These are phyloP conservation scores for Pichia sp. DNA, from an alignment of 1,139 yeast species.

Conservation along the genomic window DNA sequence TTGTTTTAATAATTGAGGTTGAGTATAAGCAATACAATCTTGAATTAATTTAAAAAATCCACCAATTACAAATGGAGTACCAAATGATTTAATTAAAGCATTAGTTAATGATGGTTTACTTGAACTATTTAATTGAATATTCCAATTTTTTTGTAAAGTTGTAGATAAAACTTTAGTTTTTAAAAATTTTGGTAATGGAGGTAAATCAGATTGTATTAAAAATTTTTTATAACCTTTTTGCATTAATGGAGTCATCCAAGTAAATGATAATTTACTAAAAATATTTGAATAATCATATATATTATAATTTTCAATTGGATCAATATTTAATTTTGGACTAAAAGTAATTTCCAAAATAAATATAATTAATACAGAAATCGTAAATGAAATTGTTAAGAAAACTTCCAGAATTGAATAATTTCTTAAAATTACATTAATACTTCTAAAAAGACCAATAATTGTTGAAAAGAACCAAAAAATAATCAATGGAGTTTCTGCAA, in stretches of 20 bases:
- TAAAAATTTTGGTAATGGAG: slow-evolving; percentile 66
- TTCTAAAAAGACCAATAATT: slow-evolving; percentile 37
- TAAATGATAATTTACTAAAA: slow-evolving; percentile 72
- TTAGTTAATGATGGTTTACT: slow-evolving; percentile 55
- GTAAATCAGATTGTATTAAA: slow-evolving; percentile 73
- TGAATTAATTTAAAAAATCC: slow-evolving; percentile 74
- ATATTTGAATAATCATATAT: slow-evolving; percentile 82
- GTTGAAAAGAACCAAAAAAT: slow-evolving; percentile 69
- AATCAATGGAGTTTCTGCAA: slow-evolving; percentile 65
- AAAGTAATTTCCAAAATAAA: slow-evolving; percentile 45
- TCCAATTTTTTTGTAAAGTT: slow-evolving; percentile 59
- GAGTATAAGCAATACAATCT: slow-evolving; percentile 77
- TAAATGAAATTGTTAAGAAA: slow-evolving; percentile 41
- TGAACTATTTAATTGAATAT: slow-evolving; percentile 35
- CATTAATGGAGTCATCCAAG: slow-evolving; percentile 94
- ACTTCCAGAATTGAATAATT: slow-evolving; percentile 33
- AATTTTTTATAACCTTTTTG: slow-evolving; percentile 70
- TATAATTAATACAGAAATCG: slow-evolving; percentile 45
- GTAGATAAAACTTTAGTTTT: slow-evolving; percentile 46
- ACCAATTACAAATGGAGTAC: slow-evolving; percentile 60
- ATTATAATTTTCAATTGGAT: slow-evolving; percentile 38
- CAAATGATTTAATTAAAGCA: slow-evolving; percentile 66
- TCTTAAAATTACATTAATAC: slow-evolving; percentile 47
- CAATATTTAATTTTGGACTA: slow-evolving; percentile 37
- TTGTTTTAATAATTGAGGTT: slow-evolving; percentile 76